These are phyloP conservation scores for Pseudopithomyces chartarum DNA, from an alignment of 2,329 filamentous ascomycete genomes.

Conservation along the genomic window DNA sequence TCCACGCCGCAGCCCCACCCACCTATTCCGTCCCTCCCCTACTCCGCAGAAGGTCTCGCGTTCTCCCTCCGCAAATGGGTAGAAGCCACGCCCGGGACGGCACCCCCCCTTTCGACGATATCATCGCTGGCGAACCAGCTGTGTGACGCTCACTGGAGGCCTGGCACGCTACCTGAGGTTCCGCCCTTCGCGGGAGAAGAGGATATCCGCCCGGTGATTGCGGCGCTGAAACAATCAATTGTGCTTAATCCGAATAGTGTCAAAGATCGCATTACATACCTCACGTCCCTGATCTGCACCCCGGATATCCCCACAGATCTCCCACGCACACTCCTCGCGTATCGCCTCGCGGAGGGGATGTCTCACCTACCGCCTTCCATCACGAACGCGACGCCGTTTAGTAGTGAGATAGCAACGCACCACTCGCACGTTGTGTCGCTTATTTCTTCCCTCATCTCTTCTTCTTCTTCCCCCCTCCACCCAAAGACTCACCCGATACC, in stretches of 20 bases:
- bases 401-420: conserved; percentile 24
- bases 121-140: conserved; percentile 29
- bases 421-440: conserved; percentile 25
- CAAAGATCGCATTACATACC: conserved; percentile 36
- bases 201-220: not conserved
- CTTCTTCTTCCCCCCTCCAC: too few species aligned
- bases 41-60: conserved; percentile 38
- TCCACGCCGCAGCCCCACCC: conserved; percentile 20
- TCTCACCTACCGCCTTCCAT: conserved; percentile 23
- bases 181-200: too few species aligned
- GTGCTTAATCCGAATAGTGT: conserved; percentile 34
- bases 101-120: conserved; percentile 24
- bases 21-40: conserved; percentile 22
- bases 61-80: conserved; percentile 42
- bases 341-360: conserved; percentile 30
- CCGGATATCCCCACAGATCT: conserved; percentile 21
- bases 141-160: conserved; percentile 19
- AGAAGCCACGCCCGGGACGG: conserved; percentile 34
- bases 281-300: conserved; percentile 35
- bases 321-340: conserved; percentile 34
- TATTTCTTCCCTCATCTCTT: conserved; percentile 22
- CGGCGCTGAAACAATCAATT: not conserved
- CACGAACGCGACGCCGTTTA: conserved; percentile 22
- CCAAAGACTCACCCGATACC: conserved; percentile 39
- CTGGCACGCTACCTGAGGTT: too few species aligned